A percentile compares a stretch with the other conserved stretches of the same genome.
These are phyloP conservation scores for Adenanthera pavonina DNA, from an alignment of 306 rosid species.

Conservation along the genomic window DNA sequence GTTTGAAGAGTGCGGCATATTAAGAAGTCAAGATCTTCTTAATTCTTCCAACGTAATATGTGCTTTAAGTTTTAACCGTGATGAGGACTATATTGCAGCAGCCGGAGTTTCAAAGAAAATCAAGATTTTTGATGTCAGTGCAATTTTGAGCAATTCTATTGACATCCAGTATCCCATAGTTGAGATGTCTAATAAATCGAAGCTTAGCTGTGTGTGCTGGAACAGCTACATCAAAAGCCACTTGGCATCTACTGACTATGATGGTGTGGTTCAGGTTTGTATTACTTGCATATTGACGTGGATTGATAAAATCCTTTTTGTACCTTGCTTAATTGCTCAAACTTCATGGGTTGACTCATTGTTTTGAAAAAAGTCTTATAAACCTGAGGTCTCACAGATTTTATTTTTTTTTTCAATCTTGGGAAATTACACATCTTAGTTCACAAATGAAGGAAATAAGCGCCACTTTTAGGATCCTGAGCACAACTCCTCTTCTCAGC, in stretches of 20 bases:
- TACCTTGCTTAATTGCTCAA: neutral
- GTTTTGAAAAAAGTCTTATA: neutral
- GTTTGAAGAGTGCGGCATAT: conserved; percentile 80
- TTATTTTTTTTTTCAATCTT: too few relatives aligned
- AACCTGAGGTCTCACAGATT: neutral
- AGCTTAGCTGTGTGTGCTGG: conserved; percentile 93
- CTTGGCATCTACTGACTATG: conserved; percentile 92
- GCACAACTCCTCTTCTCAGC: neutral
- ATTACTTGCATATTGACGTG: conserved; percentile 30
- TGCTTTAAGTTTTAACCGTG: conserved; percentile 92
- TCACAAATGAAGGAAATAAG: neutral
- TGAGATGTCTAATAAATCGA: conserved; percentile 84
- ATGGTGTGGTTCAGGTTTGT: conserved; percentile 91
- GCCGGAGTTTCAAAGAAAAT: conserved; percentile 95
- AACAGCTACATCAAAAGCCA: conserved; percentile 82
- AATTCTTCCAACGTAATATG: conserved; percentile 78
- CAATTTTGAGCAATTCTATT: conserved; percentile 60
- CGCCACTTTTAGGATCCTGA: neutral
- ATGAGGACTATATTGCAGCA: conserved; percentile 90
- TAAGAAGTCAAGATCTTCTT: conserved; percentile 79
- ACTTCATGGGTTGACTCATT: neutral
- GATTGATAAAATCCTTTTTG: conserved; percentile 5
- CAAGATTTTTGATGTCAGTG: conserved; percentile 79
- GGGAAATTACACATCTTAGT: neutral
- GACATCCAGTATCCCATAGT: conserved; percentile 85